Conservation (phyloP, 768 basidiomycete species). For the Pleurotus pulmonarius region DNA sequence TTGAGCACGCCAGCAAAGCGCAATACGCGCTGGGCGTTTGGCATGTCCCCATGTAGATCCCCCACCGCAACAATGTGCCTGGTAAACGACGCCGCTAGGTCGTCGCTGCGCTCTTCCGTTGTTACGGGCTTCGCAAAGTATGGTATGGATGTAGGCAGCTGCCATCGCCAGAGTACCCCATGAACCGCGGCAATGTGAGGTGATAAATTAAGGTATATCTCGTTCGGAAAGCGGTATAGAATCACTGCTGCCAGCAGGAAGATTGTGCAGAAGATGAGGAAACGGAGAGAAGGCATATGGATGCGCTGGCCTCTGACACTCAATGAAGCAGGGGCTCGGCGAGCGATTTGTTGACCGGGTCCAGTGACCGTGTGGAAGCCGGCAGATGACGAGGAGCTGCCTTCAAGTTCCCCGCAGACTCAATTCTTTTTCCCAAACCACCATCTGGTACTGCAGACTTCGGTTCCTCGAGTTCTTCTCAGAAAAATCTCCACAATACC, state of each 20-base stretch:
- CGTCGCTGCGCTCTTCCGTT: background rate
- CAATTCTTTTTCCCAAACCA: conserved; percentile 8
- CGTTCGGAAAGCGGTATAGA: background rate
- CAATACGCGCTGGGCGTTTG: conserved; percentile 76
- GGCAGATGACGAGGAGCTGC: background rate
- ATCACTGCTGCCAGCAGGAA: background rate
- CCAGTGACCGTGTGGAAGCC: no score
- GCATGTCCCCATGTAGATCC: conserved; percentile 87
- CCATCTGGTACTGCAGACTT: conserved; percentile 8
- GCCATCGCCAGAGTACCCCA: background rate
- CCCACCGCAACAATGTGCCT: conserved; percentile 83
- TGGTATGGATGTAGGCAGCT: background rate
- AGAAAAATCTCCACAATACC: conserved; percentile 55
- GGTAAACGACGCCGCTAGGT: conserved; percentile 22
- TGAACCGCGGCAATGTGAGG: background rate
- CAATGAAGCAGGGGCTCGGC: background rate
- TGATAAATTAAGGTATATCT: background rate
- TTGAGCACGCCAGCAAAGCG: conserved; percentile 78
- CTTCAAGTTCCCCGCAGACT: conserved; percentile 2
- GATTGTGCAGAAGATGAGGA: background rate
- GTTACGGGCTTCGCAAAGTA: background rate
- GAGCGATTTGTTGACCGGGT: background rate
- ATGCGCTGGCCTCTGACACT: background rate
- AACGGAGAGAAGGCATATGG: conserved; percentile 1
- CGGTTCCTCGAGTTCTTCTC: conserved; percentile 20